Evolutionary conservation across 176 grass and related monocot species (phyloP), one percentile per base, ranked within the genome.

Genomic region (Carex kokanica): DNA sequence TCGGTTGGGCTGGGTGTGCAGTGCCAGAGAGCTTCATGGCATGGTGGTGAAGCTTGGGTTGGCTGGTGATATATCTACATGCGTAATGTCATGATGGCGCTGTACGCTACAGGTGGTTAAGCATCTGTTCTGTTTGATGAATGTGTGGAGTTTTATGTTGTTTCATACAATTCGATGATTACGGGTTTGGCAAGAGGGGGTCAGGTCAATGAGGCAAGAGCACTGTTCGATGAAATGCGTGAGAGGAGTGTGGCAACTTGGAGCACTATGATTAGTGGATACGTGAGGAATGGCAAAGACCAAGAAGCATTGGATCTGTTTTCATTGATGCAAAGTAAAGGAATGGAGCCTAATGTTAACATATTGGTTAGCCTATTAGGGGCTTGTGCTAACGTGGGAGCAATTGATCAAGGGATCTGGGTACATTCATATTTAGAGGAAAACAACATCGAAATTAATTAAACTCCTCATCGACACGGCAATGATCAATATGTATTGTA

Each of bases 31-130:
- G 87, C 84, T 97, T 57, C 94, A 97, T 80, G 87, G 80, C 57
- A 91, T 93, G 94, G 89, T 71, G 80, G 21, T 93, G 12, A 97
- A 93, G 87, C 91, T 97, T 31, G 91, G 89, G 2, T 68, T 91
- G 80, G 87, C 80, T 0, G 63, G 84, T 1, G 89, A 93, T 64
- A 31, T 79, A 31, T 79, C 10, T 91, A 91, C 55, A 64, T 91
- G 16, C 87, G 91, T 78, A 97, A 93, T 81, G 86, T 89, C 62
- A 24, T 91, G 45, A 90, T 97, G 78, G 83, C 83, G 24, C 88
- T 97, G 94, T 97, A 97, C 74, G 91, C 88, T 27, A 88, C 83
- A 0, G 40, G 84, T 61, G 89, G 81, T 10, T 31, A 15, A 61
- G 87, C 94, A 0, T 56, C 81, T 45, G 12, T 36, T 31, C 66